These are phyloP conservation scores for Smallanthus sonchifolius DNA, from an alignment of 129 eudicot species.

Conservation along the genomic window DNA sequence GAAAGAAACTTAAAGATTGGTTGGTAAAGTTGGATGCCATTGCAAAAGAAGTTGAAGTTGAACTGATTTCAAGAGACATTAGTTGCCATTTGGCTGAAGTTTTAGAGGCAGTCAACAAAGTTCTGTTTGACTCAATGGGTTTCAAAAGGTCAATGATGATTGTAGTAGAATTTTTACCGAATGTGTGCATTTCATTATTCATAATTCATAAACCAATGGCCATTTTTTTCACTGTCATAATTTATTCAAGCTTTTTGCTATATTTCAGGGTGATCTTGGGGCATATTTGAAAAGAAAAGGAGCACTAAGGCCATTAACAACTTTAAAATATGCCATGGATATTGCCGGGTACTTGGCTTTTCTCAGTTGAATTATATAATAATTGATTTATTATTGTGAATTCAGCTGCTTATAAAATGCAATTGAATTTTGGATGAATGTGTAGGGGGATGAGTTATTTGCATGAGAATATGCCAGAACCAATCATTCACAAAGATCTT, in stretches of 20 bases:
- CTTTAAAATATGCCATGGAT: constrained; percentile 75
- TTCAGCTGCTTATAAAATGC: not conserved
- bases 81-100: constrained; percentile 36
- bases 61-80: constrained; percentile 38
- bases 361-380: not conserved
- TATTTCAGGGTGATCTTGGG: constrained; percentile 75
- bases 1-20: too few species aligned
- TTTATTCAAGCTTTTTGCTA: not conserved
- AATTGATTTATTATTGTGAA: constrained; percentile 11
- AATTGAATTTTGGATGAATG: constrained; percentile 14
- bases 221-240: not conserved
- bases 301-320: constrained; percentile 58
- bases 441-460: constrained; percentile 41
- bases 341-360: constrained; percentile 63
- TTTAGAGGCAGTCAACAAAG: constrained; percentile 76
- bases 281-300: constrained; percentile 66
- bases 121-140: constrained; percentile 63
- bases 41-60: too few species aligned
- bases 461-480: constrained; percentile 40
- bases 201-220: not conserved
- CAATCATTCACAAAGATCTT: constrained; percentile 40
- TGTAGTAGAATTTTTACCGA: constrained; percentile 81
- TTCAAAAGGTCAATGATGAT: constrained; percentile 95
- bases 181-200: constrained; percentile 41
- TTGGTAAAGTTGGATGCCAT: too few species aligned